Conservation (phyloP, 2,329 filamentous ascomycete genomes). For the Diaporthe sp. region DNA sequence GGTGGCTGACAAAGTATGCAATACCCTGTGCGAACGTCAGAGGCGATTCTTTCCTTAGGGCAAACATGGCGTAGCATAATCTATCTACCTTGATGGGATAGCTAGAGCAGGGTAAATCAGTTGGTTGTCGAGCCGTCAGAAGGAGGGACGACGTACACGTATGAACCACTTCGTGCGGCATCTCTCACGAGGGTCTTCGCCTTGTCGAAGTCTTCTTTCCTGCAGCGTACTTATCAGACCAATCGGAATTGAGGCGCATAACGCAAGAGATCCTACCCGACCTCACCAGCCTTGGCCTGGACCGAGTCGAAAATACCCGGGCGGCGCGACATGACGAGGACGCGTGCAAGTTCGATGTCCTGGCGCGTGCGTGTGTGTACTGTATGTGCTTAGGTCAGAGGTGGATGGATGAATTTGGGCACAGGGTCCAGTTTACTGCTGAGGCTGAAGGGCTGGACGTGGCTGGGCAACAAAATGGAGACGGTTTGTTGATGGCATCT, state of each 20-base stretch:
- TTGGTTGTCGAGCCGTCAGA: background rate
- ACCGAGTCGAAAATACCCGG: conserved; percentile 49
- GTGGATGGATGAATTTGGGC: background rate
- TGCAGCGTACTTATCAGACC: conserved; percentile 43
- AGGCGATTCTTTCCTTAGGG: background rate
- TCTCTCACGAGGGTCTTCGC: conserved; percentile 72
- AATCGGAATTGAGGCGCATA: background rate
- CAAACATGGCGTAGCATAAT: background rate
- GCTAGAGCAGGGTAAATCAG: background rate
- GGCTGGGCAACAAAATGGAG: too few relatives aligned
- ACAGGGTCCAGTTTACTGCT: background rate
- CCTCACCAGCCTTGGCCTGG: conserved; percentile 59
- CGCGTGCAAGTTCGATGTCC: background rate
- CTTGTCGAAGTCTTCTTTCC: conserved; percentile 77
- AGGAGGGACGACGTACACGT: conserved; percentile 69
- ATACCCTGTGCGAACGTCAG: conserved; percentile 58
- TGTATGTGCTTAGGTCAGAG: background rate
- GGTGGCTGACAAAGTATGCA: conserved; percentile 67
- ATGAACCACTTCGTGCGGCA: conserved; percentile 80
- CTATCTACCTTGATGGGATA: conserved; percentile 73
- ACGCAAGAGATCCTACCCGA: conserved; percentile 52
- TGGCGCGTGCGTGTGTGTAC: background rate
- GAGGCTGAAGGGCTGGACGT: background rate
- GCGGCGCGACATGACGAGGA: conserved; percentile 33
- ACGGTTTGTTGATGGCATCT: background rate